Percentiles rank a stretch among this genome's conserved stretches.
Evolutionary conservation across 441 rosid species (phyloP).

Genomic region (Populus trichocarpa): DNA sequence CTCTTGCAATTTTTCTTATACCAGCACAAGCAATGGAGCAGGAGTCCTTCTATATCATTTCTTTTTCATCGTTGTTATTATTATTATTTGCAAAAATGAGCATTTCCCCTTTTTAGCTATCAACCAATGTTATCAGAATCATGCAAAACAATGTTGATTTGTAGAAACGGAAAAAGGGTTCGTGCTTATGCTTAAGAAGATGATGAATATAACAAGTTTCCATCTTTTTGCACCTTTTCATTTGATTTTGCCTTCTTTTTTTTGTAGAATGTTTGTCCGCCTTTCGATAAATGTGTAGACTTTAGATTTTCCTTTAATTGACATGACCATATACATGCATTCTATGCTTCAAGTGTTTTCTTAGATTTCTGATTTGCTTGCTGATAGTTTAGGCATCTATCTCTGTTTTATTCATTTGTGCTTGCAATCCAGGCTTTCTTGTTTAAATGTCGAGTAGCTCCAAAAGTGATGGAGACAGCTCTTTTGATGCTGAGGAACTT

Average conservation of each 20-base stretch:
- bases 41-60: not conserved
- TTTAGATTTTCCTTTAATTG: not conserved
- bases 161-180: not conserved
- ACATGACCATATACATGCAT: not conserved
- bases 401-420: not conserved
- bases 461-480: constrained; percentile 37
- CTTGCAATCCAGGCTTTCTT: not conserved
- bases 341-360: not conserved
- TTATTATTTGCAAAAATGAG: not conserved
- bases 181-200: not conserved
- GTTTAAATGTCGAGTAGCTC: constrained; percentile 50
- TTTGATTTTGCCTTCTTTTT: not conserved
- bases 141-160: not conserved
- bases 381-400: not conserved
- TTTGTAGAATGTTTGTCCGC: not conserved
- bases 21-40: not conserved
- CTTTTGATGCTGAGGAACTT: constrained; percentile 53
- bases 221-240: not conserved
- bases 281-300: not conserved
- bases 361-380: not conserved
- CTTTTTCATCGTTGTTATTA: not conserved
- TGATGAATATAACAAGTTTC: not conserved
- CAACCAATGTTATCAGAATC: not conserved
- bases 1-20: not conserved
- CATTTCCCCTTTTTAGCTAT: not conserved